Evolutionary conservation across 768 basidiomycete species (phyloP).

Genomic region (Obba rivulosa): DNA sequence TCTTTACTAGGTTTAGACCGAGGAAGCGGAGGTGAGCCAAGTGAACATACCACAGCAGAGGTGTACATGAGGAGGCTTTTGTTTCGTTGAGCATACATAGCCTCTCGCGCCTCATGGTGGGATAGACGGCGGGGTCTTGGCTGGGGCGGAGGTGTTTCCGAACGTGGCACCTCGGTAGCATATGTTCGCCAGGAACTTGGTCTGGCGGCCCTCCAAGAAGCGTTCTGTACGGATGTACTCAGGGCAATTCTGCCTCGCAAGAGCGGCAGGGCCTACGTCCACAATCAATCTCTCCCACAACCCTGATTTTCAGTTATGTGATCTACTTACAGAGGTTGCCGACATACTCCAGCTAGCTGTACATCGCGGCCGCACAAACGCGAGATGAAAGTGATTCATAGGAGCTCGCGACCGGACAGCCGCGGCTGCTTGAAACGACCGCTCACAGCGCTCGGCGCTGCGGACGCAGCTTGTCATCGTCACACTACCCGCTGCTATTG

Average conservation of each 20-base stretch:
- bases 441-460: background rate
- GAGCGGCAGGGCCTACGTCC: too few species aligned
- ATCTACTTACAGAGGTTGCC: too few species aligned
- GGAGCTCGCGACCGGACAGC: constrained; percentile 1
- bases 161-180: constrained; percentile 11
- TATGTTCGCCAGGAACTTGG: constrained; percentile 7
- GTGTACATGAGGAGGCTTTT: constrained; percentile 79
- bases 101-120: constrained; percentile 29
- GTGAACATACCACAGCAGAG: constrained; percentile 65
- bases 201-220: background rate
- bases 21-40: background rate
- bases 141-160: constrained; percentile 3
- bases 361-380: constrained; percentile 12
- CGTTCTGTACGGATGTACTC: background rate
- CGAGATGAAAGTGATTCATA: constrained; percentile 21
- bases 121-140: constrained; percentile 16
- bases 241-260: too few species aligned
- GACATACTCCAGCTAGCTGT: too few species aligned
- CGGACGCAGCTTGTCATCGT: constrained; percentile 3
- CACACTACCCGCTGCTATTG: background rate
- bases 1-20: constrained; percentile 35
- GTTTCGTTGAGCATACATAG: constrained; percentile 54
- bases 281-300: too few species aligned
- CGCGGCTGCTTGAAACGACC: constrained; percentile 8
- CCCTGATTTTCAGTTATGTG: too few species aligned